Evolutionary conservation across 108 stramenopile genomes (phyloP).

Genomic region (Stephanodiscus minutulus): DNA sequence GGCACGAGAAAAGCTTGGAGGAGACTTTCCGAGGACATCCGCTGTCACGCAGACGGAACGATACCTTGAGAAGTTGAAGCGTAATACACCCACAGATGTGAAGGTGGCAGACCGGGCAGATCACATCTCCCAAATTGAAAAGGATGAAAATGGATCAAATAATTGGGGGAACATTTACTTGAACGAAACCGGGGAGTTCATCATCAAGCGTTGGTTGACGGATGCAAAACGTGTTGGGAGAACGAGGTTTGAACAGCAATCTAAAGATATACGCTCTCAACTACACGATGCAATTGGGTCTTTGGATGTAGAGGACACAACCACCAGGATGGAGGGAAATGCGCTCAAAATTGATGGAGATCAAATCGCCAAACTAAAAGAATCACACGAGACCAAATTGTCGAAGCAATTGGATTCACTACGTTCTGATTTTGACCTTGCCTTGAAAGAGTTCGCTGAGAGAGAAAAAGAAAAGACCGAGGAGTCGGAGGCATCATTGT

Average conservation of each 20-base stretch:
- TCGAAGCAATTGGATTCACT: constrained; percentile 6
- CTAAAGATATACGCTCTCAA: constrained; percentile 4
- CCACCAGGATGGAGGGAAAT: constrained; percentile 15
- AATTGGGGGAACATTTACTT: constrained; percentile 1
- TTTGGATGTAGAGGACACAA: constrained; percentile 11
- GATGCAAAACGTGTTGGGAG: neutral
- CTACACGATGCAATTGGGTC: constrained; percentile 1
- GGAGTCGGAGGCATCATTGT: constrained; percentile 10
- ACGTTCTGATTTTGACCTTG: constrained; percentile 1
- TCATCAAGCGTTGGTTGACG: constrained; percentile 2
- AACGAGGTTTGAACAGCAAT: constrained; percentile 6
- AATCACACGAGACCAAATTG: constrained; percentile 7
- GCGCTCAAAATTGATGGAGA: constrained; percentile 30
- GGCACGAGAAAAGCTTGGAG: constrained; percentile 56
- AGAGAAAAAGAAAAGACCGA: constrained; percentile 13
- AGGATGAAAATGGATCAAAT: neutral
- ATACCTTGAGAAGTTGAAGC: constrained; percentile 68
- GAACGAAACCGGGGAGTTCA: neutral
- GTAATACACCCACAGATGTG: constrained; percentile 18
- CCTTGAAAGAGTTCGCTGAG: neutral
- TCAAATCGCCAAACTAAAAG: constrained; percentile 18
- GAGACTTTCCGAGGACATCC: constrained; percentile 63
- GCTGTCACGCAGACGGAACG: constrained; percentile 51
- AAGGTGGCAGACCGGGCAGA: neutral
- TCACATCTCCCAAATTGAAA: constrained; percentile 12